Evolutionary conservation across 129 eudicot species (phyloP).

Genomic region (Chrysanthemum makinoi): DNA sequence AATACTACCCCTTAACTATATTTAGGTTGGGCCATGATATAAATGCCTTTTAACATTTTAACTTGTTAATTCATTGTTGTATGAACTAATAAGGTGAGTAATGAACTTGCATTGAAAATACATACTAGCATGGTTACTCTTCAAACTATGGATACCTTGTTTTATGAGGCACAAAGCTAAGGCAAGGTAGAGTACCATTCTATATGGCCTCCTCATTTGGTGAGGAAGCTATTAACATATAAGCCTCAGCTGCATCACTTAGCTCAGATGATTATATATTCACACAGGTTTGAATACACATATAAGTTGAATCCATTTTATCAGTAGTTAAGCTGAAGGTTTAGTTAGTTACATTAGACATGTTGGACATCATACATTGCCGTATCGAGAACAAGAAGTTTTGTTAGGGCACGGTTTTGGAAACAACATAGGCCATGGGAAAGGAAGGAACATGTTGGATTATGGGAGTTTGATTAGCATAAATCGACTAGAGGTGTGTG

Average conservation of each 20-base stretch:
- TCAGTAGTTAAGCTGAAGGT: background rate
- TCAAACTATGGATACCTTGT: conserved; percentile 64
- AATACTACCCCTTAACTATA: too few species aligned
- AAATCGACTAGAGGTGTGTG: too few species aligned
- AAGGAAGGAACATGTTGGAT: too few species aligned
- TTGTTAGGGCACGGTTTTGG: conserved; percentile 88
- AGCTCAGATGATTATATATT: conserved; percentile 47
- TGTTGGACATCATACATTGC: background rate
- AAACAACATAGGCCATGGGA: conserved; percentile 55
- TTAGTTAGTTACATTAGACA: background rate
- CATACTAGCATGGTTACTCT: conserved; percentile 71
- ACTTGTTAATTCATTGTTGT: too few species aligned
- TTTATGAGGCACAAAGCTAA: conserved; percentile 74
- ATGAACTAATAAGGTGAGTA: conserved; percentile 38
- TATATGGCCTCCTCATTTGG: conserved; percentile 64
- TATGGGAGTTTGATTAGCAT: too few species aligned
- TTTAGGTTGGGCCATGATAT: too few species aligned
- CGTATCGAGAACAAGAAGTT: conserved; percentile 83
- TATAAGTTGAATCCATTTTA: conserved; percentile 28
- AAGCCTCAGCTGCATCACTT: conserved; percentile 78
- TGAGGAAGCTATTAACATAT: conserved; percentile 75
- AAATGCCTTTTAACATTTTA: too few species aligned
- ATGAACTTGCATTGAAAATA: conserved; percentile 57
- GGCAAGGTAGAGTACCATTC: conserved; percentile 78
- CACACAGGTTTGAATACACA: conserved; percentile 75